A percentile compares a stretch with the other conserved stretches of the same genome.
Conservation (phyloP, 352 stramenopile genomes). For the Phytophthora gonapodyides region DNA sequence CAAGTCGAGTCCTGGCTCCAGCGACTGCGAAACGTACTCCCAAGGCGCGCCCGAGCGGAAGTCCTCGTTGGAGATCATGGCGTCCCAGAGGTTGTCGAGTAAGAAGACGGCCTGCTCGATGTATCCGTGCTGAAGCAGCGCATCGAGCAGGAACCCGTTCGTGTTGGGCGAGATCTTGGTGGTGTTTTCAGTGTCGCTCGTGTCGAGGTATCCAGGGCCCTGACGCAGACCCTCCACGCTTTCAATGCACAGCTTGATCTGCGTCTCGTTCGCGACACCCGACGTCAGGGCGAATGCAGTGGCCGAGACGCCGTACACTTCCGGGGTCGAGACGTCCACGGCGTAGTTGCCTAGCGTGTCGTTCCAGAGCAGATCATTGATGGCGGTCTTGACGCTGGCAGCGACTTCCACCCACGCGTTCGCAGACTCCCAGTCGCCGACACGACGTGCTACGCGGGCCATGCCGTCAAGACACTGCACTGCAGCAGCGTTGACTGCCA, state of each 20-base stretch:
- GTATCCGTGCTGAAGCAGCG: constrained; percentile 26
- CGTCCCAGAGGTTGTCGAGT: constrained; percentile 39
- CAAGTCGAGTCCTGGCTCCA: constrained; percentile 18
- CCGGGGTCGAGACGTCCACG: constrained; percentile 21
- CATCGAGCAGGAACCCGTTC: constrained; percentile 38
- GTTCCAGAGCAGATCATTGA: constrained; percentile 42
- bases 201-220: constrained; percentile 37
- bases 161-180: constrained; percentile 39
- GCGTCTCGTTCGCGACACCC: constrained; percentile 34
- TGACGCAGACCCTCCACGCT: constrained; percentile 29
- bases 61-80: constrained; percentile 37
- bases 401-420: constrained; percentile 20
- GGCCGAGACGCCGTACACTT: constrained; percentile 35
- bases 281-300: constrained; percentile 37
- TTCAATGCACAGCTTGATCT: constrained; percentile 26
- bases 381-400: constrained; percentile 27
- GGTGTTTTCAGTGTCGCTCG: constrained; percentile 21
- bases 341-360: constrained; percentile 33
- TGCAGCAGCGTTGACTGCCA: constrained; percentile 32
- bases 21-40: constrained; percentile 35
- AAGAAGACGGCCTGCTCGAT: constrained; percentile 31
- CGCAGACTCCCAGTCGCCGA: constrained; percentile 28
- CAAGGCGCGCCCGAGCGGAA: constrained; percentile 28
- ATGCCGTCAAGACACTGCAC: constrained; percentile 36
- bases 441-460: constrained; percentile 22